Base-by-base conservation (phyloP, 2,329 filamentous ascomycete genomes). In the Verticillium nonalfalfae region DNA sequence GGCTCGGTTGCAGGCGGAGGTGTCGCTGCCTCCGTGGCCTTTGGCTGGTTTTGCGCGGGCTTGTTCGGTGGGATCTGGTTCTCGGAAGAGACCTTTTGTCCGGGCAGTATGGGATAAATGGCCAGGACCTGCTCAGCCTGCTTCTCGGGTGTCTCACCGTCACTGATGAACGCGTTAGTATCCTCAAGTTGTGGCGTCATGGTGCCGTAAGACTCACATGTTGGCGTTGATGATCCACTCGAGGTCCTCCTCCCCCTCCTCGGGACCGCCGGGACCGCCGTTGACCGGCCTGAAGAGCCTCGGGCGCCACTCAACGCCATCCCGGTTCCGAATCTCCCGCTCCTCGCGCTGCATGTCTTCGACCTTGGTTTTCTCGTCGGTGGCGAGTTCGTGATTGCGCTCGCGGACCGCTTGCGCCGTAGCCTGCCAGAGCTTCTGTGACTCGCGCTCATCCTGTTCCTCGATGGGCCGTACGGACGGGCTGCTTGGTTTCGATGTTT, bases 181-280 rank as follows among this genome's bases (percentile, higher is more conserved):
- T 18, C 35, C 35, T 36, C 15, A 7, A 21, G 9, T 15, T 31
- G 4, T 10, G 14, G 10, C 35, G 2, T 11, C 18, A 9, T 56
- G 15, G 26, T 21, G 9, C 13, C 15, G 18, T 3, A 14, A 14
- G 52, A 74, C 81, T 71, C 76, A 96, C 93, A 99, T 85, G 61
- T 88, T 81, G 1, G 93, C 89, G 73, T 94, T 90, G 70, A 99
- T 90, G 70, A 98, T 93, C 91, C 92, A 99, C 75, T 98, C 95
- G 35, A 99, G 78, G 66, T 91, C 91, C 72, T 96, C 92, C 73
- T 96, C 90, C 34, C 90, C 91, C 72, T 94, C 88, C 65, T 95
- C 90, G 4, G 82, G 72, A 1, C 87, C 88, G 36, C 88, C 89
- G 1, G 87, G 86, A 1, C 88, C 90, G 31, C 87, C 87, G 55